Percentiles rank a stretch among this genome's conserved stretches.
Conservation (phyloP, 495 filamentous ascomycete species). For the Podospora sp. region DNA sequence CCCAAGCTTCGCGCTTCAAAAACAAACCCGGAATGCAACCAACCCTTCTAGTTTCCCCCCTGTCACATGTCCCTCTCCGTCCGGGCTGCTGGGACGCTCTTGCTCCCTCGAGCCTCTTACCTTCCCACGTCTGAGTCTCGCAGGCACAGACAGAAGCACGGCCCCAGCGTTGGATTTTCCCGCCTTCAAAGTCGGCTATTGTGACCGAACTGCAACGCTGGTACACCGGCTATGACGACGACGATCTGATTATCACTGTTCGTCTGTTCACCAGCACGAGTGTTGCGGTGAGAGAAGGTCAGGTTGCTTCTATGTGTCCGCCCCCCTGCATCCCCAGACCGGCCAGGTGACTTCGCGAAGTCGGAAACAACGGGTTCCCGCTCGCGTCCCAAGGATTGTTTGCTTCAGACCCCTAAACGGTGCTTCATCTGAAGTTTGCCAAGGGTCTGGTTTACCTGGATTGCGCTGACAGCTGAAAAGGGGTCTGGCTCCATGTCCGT, state of each 20-base stretch:
- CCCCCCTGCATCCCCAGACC: constrained; percentile 4
- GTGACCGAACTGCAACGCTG: background rate
- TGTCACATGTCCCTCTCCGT: background rate
- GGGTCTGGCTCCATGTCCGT: background rate
- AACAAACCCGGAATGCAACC: constrained; percentile 15
- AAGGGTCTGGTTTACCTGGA: background rate
- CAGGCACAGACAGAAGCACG: background rate
- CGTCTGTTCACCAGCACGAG: background rate
- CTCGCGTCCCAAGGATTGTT: background rate
- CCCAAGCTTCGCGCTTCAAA: constrained; percentile 7
- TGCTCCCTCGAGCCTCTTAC: background rate
- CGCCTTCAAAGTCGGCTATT: background rate
- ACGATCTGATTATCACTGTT: background rate
- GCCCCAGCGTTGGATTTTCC: constrained; percentile 6
- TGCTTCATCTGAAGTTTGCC: constrained; percentile 10
- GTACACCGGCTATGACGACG: background rate
- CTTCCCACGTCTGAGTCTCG: background rate
- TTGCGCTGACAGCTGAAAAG: background rate
- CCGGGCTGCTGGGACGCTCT: constrained; percentile 14
- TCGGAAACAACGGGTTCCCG: constrained; percentile 2
- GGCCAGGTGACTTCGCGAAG: background rate
- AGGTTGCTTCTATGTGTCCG: no score
- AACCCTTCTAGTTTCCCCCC: background rate
- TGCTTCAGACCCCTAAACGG: constrained; percentile 4
- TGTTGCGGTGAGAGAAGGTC: background rate